Percentiles rank a stretch among this genome's conserved stretches.
Conservation (phyloP, 1,139 yeast genomes). For the Candida dubliniensis region DNA sequence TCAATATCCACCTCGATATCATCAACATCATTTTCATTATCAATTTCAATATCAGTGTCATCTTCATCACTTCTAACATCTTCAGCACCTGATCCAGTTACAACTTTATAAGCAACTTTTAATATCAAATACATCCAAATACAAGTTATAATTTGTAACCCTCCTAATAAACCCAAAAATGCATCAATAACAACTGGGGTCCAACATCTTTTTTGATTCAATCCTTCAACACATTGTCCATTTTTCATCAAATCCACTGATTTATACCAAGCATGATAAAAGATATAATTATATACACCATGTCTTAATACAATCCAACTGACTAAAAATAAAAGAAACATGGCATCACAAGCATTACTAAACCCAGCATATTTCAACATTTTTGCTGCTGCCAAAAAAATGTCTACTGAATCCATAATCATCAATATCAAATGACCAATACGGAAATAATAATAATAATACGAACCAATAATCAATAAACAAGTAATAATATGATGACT, state of each 20-base stretch:
- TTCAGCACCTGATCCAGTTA: constrained; percentile 75
- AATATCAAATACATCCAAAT: constrained; percentile 77
- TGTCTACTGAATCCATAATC: constrained; percentile 83
- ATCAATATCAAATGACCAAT: constrained; percentile 78
- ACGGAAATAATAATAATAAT: constrained; percentile 67
- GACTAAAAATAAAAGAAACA: constrained; percentile 66
- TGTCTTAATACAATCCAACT: constrained; percentile 77
- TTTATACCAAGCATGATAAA: constrained; percentile 49
- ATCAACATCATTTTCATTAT: no score
- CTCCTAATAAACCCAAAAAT: constrained; percentile 59
- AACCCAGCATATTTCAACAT: constrained; percentile 72
- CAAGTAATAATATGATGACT: constrained; percentile 84
- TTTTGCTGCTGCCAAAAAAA: constrained; percentile 70
- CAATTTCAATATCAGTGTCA: no score
- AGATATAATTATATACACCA: constrained; percentile 67
- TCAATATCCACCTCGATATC: constrained; percentile 22
- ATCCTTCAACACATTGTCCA: constrained; percentile 35
- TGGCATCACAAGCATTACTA: constrained; percentile 58
- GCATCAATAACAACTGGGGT: constrained; percentile 48
- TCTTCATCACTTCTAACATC: constrained; percentile 76
- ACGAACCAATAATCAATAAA: constrained; percentile 67
- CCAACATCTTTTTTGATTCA: constrained; percentile 52
- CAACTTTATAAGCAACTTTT: constrained; percentile 67
- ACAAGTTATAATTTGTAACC: constrained; percentile 64
- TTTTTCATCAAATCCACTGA: constrained; percentile 38